phyloP scores from a whole-genome alignment of 2,329 filamentous ascomycete genomes.

The Alternaria rosae region DNA sequence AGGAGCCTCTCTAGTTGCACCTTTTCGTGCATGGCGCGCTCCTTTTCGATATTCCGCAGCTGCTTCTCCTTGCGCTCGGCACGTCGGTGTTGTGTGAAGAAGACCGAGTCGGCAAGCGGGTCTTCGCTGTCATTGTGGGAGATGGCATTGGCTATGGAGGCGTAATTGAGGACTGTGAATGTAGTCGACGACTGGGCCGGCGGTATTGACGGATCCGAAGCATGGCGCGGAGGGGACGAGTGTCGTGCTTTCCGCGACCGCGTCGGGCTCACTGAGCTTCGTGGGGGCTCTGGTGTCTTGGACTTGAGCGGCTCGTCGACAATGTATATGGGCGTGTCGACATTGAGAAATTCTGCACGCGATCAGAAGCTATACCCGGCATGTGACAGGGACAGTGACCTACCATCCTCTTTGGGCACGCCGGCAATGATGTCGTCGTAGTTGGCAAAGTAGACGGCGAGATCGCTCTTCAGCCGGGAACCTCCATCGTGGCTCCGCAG shows the following conservation, averaged over 20 bases:
- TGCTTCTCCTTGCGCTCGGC: conserved; percentile 72
- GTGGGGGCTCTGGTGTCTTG: conserved; percentile 32
- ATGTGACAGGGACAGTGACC: conserved; percentile 31
- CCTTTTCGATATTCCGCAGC: conserved; percentile 71
- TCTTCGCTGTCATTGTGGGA: conserved; percentile 53
- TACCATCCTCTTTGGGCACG: conserved; percentile 79
- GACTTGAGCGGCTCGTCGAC: conserved; percentile 62
- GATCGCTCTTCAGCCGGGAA: conserved; percentile 86
- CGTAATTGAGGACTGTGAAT: conserved; percentile 54
- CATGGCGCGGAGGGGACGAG: conserved; percentile 23
- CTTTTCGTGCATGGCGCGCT: conserved; percentile 71
- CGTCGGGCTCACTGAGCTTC: conserved; percentile 33
- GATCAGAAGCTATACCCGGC: conserved; percentile 21
- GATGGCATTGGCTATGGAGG: conserved; percentile 45
- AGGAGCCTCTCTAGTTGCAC: conserved; percentile 71
- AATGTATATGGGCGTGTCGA: conserved; percentile 76
- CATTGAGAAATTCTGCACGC: conserved; percentile 71
- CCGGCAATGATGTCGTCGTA: conserved; percentile 95
- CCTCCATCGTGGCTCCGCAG: conserved; percentile 84
- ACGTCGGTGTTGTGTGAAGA: conserved; percentile 65
- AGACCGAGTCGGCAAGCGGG: conserved; percentile 64
- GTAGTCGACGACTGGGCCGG: conserved; percentile 38
- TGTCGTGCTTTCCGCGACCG: conserved; percentile 34
- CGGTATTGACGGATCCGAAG: conserved; percentile 21
- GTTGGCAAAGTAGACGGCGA: conserved; percentile 88